Percentiles rank a stretch among this genome's conserved stretches.
phyloP scores from a whole-genome alignment of 2,329 filamentous ascomycete species.

The Cladosporium colombiae region DNA sequence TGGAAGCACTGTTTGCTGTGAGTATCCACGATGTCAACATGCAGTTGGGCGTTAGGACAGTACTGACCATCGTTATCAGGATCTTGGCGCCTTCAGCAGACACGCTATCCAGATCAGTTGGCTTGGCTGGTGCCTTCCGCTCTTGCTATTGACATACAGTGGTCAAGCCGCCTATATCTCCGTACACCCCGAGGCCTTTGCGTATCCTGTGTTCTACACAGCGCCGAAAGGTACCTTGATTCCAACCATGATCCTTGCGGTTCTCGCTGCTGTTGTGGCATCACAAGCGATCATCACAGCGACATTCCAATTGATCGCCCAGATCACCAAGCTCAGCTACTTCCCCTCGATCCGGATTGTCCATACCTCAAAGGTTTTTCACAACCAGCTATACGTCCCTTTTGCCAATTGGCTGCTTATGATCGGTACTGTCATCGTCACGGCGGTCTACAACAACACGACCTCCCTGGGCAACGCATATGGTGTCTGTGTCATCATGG shows the following conservation, averaged over 20 bases:
- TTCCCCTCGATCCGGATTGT: slow-evolving; percentile 74
- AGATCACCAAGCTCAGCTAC: slow-evolving; percentile 72
- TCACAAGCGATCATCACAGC: slow-evolving; percentile 78
- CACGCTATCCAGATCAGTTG: slow-evolving; percentile 72
- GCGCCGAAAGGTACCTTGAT: slow-evolving; percentile 69
- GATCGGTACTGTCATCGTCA: slow-evolving; percentile 70
- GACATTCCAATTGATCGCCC: slow-evolving; percentile 65
- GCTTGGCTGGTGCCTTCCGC: slow-evolving; percentile 66
- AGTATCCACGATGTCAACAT: neutral
- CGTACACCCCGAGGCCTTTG: slow-evolving; percentile 59
- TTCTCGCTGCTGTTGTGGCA: slow-evolving; percentile 68
- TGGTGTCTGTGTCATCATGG: slow-evolving; percentile 76
- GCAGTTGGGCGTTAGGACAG: too few relatives aligned
- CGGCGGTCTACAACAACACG: slow-evolving; percentile 63
- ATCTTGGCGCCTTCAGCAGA: slow-evolving; percentile 68
- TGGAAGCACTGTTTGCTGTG: slow-evolving; percentile 72
- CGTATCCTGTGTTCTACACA: slow-evolving; percentile 73
- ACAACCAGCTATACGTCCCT: slow-evolving; percentile 76
- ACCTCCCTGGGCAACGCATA: slow-evolving; percentile 64
- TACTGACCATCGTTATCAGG: slow-evolving; percentile 33
- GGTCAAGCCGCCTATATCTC: slow-evolving; percentile 76
- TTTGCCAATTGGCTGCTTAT: slow-evolving; percentile 76
- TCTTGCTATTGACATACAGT: slow-evolving; percentile 65
- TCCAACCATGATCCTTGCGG: slow-evolving; percentile 66
- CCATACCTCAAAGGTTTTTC: slow-evolving; percentile 69